These are phyloP conservation scores for Penicillium paneum DNA, from an alignment of 2,329 filamentous ascomycete species.

Conservation along the genomic window DNA sequence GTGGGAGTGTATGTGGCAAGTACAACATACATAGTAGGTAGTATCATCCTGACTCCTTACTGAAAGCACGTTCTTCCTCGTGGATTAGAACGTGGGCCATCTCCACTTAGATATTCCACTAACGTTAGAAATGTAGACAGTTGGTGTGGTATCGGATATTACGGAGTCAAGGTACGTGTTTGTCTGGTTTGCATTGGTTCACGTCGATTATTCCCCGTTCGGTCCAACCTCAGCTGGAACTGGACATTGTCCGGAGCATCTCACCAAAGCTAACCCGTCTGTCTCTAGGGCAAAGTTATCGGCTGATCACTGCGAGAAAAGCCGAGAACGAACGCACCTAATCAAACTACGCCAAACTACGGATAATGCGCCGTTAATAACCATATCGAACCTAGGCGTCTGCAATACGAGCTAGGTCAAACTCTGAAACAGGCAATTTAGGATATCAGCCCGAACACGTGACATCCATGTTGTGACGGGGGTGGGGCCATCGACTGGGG, in stretches of 20 bases:
- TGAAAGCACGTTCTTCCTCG: too few relatives aligned
- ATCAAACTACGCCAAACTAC: not conserved
- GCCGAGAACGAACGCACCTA: not conserved
- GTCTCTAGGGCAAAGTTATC: not conserved
- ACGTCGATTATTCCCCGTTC: not conserved
- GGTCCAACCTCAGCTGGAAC: not conserved
- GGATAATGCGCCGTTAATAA: not conserved
- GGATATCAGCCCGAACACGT: not conserved
- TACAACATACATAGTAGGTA: too few relatives aligned
- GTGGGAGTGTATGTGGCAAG: too few relatives aligned
- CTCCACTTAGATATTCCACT: too few relatives aligned
- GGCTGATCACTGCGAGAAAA: not conserved
- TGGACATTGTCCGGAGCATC: not conserved
- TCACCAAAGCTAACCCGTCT: not conserved
- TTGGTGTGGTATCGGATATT: too few relatives aligned
- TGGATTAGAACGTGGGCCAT: too few relatives aligned
- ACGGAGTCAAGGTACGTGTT: not conserved
- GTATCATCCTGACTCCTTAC: too few relatives aligned
- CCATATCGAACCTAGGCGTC: not conserved
- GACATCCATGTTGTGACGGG: not conserved
- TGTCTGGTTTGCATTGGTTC: not conserved
- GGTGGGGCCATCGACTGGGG: not conserved
- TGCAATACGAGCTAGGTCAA: not conserved
- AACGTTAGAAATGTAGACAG: too few relatives aligned
- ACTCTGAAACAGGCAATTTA: slow-evolving; percentile 2